A percentile compares a stretch with the other conserved stretches of the same genome.
Evolutionary conservation across 305 asterid genomes (phyloP).

Genomic region (Rubia peregrina): DNA sequence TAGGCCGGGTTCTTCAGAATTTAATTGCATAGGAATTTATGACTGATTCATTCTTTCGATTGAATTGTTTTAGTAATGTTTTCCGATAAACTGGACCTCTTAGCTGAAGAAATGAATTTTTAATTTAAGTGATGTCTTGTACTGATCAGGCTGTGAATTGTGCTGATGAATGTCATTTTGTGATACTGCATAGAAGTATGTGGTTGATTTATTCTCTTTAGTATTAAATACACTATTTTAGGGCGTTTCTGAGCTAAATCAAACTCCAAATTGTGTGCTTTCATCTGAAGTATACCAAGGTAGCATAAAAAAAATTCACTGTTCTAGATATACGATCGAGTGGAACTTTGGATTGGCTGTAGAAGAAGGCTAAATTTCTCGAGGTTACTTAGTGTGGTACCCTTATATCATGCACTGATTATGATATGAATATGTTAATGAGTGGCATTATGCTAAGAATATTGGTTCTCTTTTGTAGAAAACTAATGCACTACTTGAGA

Average conservation of each 20-base stretch:
- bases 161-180: not conserved
- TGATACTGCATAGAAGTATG: not conserved
- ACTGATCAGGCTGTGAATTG: not conserved
- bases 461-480: conserved; percentile 37
- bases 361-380: not conserved
- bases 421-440: not conserved
- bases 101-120: not conserved
- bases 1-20: conserved; percentile 15
- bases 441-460: not conserved
- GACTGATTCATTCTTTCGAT: not conserved
- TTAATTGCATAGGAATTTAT: not conserved
- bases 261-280: not conserved
- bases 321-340: not conserved
- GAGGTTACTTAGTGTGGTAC: not conserved
- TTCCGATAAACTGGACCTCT: not conserved
- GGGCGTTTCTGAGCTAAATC: not conserved
- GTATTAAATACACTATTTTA: not conserved
- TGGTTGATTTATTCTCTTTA: not conserved
- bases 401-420: not conserved
- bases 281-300: not conserved
- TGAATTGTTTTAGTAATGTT: not conserved
- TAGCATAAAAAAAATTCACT: not conserved
- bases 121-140: not conserved
- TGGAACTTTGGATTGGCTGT: not conserved
- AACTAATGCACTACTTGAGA: conserved; percentile 83